A percentile compares a stretch with the other conserved stretches of the same genome.
phyloP scores from a whole-genome alignment of 2,329 filamentous ascomycete species.

The Cladosporium oxysporum region DNA sequence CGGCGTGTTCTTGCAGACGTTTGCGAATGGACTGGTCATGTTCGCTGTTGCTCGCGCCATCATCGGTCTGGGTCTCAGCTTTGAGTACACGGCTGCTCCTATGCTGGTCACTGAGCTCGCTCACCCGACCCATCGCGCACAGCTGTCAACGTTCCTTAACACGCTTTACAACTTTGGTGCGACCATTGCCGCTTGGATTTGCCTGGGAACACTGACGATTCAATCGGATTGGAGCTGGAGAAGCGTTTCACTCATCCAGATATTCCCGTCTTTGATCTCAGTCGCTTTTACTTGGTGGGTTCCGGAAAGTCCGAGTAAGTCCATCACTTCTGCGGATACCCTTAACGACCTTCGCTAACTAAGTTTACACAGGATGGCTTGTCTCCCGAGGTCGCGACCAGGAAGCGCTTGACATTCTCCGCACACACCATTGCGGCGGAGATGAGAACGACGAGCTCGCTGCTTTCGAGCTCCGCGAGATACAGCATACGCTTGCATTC shows the following conservation, averaged over 20 bases:
- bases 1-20: constrained; percentile 45
- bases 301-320: constrained; percentile 50
- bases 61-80: constrained; percentile 31
- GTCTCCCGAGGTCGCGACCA: constrained; percentile 52
- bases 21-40: constrained; percentile 42
- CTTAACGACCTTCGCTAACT: background rate
- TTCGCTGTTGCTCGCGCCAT: constrained; percentile 42
- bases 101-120: constrained; percentile 39
- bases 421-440: constrained; percentile 53
- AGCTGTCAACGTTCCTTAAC: constrained; percentile 48
- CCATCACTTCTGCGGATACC: background rate
- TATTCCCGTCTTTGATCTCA: constrained; percentile 46
- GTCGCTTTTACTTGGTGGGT: constrained; percentile 51
- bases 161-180: constrained; percentile 46
- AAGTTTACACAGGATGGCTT: constrained; percentile 48
- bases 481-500: constrained; percentile 46
- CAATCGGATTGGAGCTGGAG: constrained; percentile 51
- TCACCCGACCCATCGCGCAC: constrained; percentile 49
- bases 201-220: constrained; percentile 46
- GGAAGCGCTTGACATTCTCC: constrained; percentile 52
- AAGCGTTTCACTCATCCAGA: constrained; percentile 55
- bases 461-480: constrained; percentile 50
- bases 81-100: constrained; percentile 39
- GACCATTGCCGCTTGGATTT: constrained; percentile 48
- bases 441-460: constrained; percentile 46